phyloP scores from a whole-genome alignment of 176 grass and related monocot species.

The Hordeum vulgare region MorexV3_pseudomolecules_assembly NC_058522.1:522290369-522290868 shows the following conservation, averaged over 20 bases:
- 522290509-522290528: background rate
- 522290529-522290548: background rate
- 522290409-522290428: background rate
- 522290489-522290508: background rate
- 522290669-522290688: background rate
- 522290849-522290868: background rate
- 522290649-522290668: background rate
- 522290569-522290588: background rate
- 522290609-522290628: background rate
- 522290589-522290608: background rate
- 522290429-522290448: background rate
- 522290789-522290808: background rate
- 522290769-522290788: constrained; percentile 27
- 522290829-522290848: background rate
- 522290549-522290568: background rate
- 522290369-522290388: background rate
- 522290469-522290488: background rate
- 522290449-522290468: background rate
- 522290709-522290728: constrained; percentile 77
- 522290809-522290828: no score
- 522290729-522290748: constrained; percentile 56
- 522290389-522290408: background rate
- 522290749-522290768: constrained; percentile 56
- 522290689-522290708: constrained; percentile 25
- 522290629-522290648: background rate